phyloP scores from a whole-genome alignment of 495 filamentous ascomycete species.

The Penicillium lagena region DNA sequence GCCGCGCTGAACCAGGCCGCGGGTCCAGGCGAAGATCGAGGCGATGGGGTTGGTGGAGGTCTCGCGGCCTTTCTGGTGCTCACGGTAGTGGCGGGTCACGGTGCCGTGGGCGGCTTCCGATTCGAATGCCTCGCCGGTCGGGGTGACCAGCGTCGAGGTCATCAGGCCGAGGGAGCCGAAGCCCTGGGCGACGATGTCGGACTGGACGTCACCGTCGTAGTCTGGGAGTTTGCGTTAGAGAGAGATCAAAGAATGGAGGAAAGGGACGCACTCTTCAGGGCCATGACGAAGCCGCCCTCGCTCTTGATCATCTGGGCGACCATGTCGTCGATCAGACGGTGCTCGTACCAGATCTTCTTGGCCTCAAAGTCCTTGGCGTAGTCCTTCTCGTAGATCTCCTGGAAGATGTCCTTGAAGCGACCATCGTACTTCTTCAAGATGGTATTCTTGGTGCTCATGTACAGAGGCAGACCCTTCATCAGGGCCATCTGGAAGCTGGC shows the following conservation, averaged over 20 bases:
- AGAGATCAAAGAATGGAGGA: not conserved
- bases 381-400: constrained; percentile 83
- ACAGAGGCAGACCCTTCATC: constrained; percentile 77
- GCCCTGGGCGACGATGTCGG: constrained; percentile 95
- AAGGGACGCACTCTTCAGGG: constrained; percentile 76
- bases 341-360: constrained; percentile 96
- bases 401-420: constrained; percentile 98
- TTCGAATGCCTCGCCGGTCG: constrained; percentile 92
- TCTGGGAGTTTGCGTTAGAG: constrained; percentile 42
- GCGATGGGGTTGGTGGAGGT: constrained; percentile 99
- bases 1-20: constrained; percentile 87
- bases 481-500: constrained; percentile 93
- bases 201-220: constrained; percentile 99
- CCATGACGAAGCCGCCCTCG: constrained; percentile 91
- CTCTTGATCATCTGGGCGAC: constrained; percentile 99
- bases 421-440: constrained; percentile 99
- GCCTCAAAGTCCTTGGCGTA: constrained; percentile 87
- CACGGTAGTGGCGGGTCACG: constrained; percentile 95
- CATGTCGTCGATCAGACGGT: constrained; percentile 98
- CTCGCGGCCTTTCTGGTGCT: constrained; percentile 94
- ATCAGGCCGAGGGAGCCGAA: constrained; percentile 97
- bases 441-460: constrained; percentile 99
- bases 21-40: constrained; percentile 98
- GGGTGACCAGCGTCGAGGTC: constrained; percentile 95
- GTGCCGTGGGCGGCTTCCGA: constrained; percentile 98